Base-by-base conservation (phyloP, 148 eudicot genomes). In the Diospyros kaki region DNA sequence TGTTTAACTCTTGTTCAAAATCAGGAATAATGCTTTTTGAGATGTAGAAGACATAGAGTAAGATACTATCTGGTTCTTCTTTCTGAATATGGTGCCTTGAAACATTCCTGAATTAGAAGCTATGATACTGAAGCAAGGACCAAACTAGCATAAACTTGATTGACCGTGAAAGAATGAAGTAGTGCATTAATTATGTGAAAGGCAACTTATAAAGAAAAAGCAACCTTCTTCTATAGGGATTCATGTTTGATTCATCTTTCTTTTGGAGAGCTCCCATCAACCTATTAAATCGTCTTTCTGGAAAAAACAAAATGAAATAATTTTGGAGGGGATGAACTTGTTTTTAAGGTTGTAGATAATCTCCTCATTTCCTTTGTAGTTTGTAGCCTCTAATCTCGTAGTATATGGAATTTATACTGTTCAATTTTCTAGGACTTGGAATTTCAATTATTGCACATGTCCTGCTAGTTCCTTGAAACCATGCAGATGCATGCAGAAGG, bases 81-180 rank as follows among this genome's bases (percentile, higher is more conserved):
- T 51, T 6, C 38, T 11, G 45, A 9, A 68, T 46, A 68, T 10
- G 51, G 59, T 4, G 11, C 58, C 8, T 53, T 52, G 44, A 51
- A 38, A 58, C 43, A 68, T 68, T 38, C 44, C 28, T 18, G 13
- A 38, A 18, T 43, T 38, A 38, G 10, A 68, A 68, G 72, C 52
- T 52, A 7, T 11, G 72, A 68, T 68, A 44, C 44, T 50, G 71
- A 68, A 68, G 58, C 72, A 28, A 68, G 52, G 15, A 52, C 42
- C 9, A 48, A 67, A 38, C 72, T 51, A 9, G 42, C 17, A 3
- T 9, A 48, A 48, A 42, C 18, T 67, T 67, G 55, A 67, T 48
- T 54, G 56, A 46, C 55, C 17, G 48, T 18, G 8, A 48, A 18
- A 41, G 71, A 48, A 10, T 48, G 52, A 48, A 67, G 40, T 17